These are phyloP conservation scores for Sarocladium kiliense DNA, from an alignment of 2,329 filamentous ascomycete species.

Conservation along the genomic window DNA sequence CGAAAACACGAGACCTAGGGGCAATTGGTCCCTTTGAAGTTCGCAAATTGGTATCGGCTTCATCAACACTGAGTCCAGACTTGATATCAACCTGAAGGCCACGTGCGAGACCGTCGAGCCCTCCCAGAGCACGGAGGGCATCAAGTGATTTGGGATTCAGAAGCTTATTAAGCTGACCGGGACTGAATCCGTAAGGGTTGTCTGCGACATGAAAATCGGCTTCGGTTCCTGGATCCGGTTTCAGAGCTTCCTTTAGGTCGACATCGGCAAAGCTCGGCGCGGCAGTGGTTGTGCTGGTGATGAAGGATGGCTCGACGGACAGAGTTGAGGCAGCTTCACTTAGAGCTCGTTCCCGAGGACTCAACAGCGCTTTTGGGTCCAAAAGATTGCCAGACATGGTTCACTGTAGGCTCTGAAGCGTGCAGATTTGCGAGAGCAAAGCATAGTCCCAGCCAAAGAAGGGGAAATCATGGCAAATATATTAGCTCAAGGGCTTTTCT, in stretches of 20 bases:
- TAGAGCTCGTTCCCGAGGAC: not conserved
- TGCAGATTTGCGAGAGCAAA: not conserved
- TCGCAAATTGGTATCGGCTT: conserved; percentile 35
- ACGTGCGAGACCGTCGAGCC: conserved; percentile 66
- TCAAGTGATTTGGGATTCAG: conserved; percentile 79
- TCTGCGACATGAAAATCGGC: conserved; percentile 65
- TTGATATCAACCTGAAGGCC: conserved; percentile 66
- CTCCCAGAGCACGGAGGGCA: conserved; percentile 73
- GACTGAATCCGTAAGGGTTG: conserved; percentile 80
- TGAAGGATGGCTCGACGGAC: conserved; percentile 1
- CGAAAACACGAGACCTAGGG: conserved; percentile 54
- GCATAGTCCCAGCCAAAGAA: not conserved
- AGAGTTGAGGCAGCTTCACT: not conserved
- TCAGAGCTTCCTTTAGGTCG: conserved; percentile 42
- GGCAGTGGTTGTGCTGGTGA: not conserved
- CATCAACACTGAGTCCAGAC: conserved; percentile 69
- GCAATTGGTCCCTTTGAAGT: conserved; percentile 18
- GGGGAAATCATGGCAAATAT: not conserved
- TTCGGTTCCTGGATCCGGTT: conserved; percentile 67
- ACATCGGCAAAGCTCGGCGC: not conserved
- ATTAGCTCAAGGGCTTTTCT: too few species aligned
- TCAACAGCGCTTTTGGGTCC: not conserved
- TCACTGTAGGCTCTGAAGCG: not conserved
- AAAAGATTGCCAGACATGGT: conserved; percentile 1
- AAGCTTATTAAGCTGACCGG: conserved; percentile 76